phyloP scores from a whole-genome alignment of 805 yeast genomes.

The Candida easanensis region DNA sequence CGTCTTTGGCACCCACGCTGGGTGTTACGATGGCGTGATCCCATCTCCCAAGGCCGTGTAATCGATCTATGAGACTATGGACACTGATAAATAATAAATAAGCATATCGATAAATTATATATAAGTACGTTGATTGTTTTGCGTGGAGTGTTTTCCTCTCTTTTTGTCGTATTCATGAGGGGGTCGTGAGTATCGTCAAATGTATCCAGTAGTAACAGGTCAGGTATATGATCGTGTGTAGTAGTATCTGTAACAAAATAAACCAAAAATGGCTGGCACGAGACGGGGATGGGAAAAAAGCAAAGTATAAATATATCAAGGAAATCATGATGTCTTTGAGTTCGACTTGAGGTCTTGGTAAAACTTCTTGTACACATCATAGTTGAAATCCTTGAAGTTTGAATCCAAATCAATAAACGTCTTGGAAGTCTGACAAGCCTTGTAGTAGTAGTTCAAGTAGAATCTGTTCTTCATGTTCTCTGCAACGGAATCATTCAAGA shows the following conservation, averaged over 20 bases:
- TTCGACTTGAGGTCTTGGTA: conserved; percentile 29
- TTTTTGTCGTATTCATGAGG: no score
- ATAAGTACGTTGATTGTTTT: no score
- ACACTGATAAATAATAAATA: no score
- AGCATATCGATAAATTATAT: no score
- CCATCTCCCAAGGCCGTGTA: no score
- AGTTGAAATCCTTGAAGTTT: conserved; percentile 55
- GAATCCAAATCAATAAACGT: conserved; percentile 61
- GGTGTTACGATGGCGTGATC: no score
- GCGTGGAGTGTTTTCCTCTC: no score
- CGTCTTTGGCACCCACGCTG: no score
- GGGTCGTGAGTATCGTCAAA: conserved; percentile 1
- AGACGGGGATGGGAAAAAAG: neutral
- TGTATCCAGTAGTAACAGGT: neutral
- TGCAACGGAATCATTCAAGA: conserved; percentile 13
- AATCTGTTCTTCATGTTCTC: conserved; percentile 23
- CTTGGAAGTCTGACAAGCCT: conserved; percentile 58
- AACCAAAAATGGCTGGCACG: neutral
- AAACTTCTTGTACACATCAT: conserved; percentile 42
- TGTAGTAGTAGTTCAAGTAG: conserved; percentile 44
- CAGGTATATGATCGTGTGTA: neutral
- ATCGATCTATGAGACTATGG: no score
- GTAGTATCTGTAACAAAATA: neutral
- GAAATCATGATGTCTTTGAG: no score
- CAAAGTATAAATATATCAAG: neutral